Conservation (phyloP, 176 grass and related monocot species). For the Triticum turgidum region DNA sequence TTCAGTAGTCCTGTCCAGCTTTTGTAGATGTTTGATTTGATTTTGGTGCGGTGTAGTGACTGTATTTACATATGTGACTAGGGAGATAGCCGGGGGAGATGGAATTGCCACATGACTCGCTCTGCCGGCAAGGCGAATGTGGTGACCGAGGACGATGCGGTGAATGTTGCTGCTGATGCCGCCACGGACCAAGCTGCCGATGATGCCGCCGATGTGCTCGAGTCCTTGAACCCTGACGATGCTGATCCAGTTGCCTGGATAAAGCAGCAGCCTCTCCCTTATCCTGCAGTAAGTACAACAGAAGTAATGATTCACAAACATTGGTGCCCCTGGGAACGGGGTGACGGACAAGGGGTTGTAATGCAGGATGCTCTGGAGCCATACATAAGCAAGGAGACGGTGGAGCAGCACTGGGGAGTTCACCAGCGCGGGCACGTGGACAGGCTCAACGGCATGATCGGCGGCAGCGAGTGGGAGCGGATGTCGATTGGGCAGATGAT, state of each 20-base stretch:
- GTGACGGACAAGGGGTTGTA: neutral
- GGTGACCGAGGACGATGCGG: slow-evolving; percentile 1
- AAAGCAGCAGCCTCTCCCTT: slow-evolving; percentile 63
- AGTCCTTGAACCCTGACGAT: slow-evolving; percentile 8
- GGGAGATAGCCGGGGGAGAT: neutral
- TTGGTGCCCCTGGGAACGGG: neutral
- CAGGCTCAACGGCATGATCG: slow-evolving; percentile 64
- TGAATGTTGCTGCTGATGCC: neutral
- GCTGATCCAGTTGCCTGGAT: slow-evolving; percentile 30
- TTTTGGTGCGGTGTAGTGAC: neutral
- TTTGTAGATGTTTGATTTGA: neutral
- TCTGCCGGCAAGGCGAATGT: slow-evolving; percentile 23
- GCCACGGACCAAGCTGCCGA: neutral
- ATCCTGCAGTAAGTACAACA: slow-evolving; percentile 36
- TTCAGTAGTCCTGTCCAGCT: neutral
- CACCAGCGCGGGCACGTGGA: slow-evolving; percentile 65
- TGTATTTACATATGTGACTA: neutral
- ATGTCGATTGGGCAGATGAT: slow-evolving; percentile 76
- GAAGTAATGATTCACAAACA: neutral
- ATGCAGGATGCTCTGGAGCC: slow-evolving; percentile 83
- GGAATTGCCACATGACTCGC: neutral
- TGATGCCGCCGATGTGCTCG: neutral
- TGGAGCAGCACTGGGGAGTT: slow-evolving; percentile 71
- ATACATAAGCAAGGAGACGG: slow-evolving; percentile 73
- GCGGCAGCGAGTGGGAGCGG: slow-evolving; percentile 63